These are phyloP conservation scores for Balamuthia mandrillaris DNA, from an alignment of 208 protist genomes.

Conservation along the genomic window DNA sequence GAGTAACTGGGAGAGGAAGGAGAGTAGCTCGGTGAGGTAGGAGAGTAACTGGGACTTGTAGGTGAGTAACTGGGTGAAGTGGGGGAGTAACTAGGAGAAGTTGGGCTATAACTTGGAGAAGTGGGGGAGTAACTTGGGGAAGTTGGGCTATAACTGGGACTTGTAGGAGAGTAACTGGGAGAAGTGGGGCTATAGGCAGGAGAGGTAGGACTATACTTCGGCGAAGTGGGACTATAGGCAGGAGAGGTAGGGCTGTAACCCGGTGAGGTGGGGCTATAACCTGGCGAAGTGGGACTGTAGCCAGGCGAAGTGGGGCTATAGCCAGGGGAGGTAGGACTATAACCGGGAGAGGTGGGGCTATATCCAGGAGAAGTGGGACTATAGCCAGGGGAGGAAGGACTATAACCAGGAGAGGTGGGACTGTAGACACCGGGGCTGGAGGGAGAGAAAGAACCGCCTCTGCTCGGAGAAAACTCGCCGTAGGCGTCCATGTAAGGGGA, in stretches of 20 bases:
- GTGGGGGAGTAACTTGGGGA: conserved; percentile 72
- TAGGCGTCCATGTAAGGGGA: neutral
- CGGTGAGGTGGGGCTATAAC: conserved; percentile 74
- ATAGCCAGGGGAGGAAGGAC: conserved; percentile 71
- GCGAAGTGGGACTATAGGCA: conserved; percentile 73
- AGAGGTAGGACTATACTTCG: conserved; percentile 67
- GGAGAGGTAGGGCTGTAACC: conserved; percentile 74
- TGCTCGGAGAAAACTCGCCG: conserved; percentile 6
- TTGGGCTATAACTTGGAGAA: conserved; percentile 69
- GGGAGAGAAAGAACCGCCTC: conserved; percentile 54
- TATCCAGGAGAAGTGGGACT: conserved; percentile 68
- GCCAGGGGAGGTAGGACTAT: conserved; percentile 73
- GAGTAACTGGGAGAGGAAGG: conserved; percentile 71
- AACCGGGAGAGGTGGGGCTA: conserved; percentile 69
- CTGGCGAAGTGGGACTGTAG: conserved; percentile 72
- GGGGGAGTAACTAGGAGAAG: conserved; percentile 67
- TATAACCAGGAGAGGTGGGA: conserved; percentile 68
- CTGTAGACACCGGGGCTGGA: conserved; percentile 65
- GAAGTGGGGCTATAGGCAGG: conserved; percentile 59
- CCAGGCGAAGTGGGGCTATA: conserved; percentile 74
- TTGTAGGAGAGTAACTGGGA: conserved; percentile 60
- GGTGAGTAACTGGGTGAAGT: conserved; percentile 67
- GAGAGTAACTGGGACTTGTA: conserved; percentile 67
- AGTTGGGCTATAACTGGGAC: conserved; percentile 70
- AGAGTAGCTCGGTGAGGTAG: conserved; percentile 72